Evolutionary conservation across 1,139 yeast genomes (phyloP).

Genomic region (Zygosaccharomyces pseudobailii): DNA sequence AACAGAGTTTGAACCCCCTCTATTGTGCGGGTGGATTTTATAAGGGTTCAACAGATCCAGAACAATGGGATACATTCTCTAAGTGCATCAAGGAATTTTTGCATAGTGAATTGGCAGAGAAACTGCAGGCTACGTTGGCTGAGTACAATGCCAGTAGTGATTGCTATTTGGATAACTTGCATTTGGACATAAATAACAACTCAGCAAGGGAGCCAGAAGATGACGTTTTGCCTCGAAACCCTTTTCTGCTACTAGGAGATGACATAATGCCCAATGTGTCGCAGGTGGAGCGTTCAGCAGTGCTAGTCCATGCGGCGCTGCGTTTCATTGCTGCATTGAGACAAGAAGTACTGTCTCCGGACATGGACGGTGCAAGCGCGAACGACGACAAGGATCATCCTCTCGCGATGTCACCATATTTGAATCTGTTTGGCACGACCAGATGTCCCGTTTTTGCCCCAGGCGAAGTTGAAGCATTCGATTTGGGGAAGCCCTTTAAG

Average conservation of each 20-base stretch:
- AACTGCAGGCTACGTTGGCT: conserved; percentile 50
- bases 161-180: conserved; percentile 53
- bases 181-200: conserved; percentile 49
- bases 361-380: conserved; percentile 38
- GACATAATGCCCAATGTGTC: conserved; percentile 63
- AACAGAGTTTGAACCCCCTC: conserved; percentile 29
- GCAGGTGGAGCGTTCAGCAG: conserved; percentile 65
- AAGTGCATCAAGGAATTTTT: conserved; percentile 41
- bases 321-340: conserved; percentile 60
- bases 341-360: conserved; percentile 50
- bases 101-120: conserved; percentile 39
- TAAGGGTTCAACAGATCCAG: conserved; percentile 27
- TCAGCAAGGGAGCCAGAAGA: conserved; percentile 64
- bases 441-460: conserved; percentile 46
- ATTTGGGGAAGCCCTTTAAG: conserved; percentile 28
- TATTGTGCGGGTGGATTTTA: conserved; percentile 33
- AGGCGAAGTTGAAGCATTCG: conserved; percentile 31
- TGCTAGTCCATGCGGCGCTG: conserved; percentile 57
- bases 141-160: conserved; percentile 41
- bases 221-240: conserved; percentile 70
- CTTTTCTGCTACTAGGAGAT: conserved; percentile 65
- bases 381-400: conserved; percentile 41
- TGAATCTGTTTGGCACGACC: conserved; percentile 63
- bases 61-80: conserved; percentile 18
- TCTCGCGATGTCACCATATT: conserved; percentile 63